These are phyloP conservation scores for Echeveria elegans DNA, from an alignment of 164 flowering plant genomes.

Conservation along the genomic window DNA sequence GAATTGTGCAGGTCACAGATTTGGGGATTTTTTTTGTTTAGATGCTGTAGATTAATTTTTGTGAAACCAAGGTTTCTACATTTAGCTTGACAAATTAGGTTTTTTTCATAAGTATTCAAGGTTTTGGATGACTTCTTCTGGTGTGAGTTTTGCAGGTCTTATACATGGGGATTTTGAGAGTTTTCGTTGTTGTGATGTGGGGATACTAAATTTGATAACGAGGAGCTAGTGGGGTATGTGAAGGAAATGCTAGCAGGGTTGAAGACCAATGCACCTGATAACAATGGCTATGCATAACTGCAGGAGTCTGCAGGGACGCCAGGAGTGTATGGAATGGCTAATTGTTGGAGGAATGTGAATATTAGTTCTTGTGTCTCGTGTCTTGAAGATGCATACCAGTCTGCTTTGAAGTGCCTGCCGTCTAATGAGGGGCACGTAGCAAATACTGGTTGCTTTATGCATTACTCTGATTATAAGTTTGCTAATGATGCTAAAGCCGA, in stretches of 20 bases:
- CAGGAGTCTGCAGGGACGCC: not conserved
- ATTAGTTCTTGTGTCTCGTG: constrained; percentile 8
- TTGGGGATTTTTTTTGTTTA: too few relatives aligned
- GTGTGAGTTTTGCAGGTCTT: not conserved
- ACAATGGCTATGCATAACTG: constrained; percentile 7
- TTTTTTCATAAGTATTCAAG: too few relatives aligned
- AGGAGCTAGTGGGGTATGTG: not conserved
- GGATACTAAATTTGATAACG: not conserved
- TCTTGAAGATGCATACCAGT: constrained; percentile 12
- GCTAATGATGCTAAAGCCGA: not conserved
- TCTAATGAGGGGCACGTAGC: constrained; percentile 17
- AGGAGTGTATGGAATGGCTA: constrained; percentile 16
- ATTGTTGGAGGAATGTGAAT: constrained; percentile 23
- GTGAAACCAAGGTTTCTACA: too few relatives aligned
- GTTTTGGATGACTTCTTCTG: too few relatives aligned
- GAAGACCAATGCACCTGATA: constrained; percentile 6
- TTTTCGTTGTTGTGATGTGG: not conserved
- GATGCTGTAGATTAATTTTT: too few relatives aligned
- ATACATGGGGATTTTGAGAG: not conserved
- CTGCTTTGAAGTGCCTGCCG: constrained; percentile 19
- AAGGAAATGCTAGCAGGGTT: not conserved
- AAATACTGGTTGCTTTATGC: constrained; percentile 25
- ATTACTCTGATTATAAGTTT: constrained; percentile 20
- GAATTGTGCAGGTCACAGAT: too few relatives aligned
- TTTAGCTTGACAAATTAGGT: too few relatives aligned